These are phyloP conservation scores for Gnomoniopsis sp. DNA, from an alignment of 2,329 filamentous ascomycete species.

Conservation along the genomic window DNA sequence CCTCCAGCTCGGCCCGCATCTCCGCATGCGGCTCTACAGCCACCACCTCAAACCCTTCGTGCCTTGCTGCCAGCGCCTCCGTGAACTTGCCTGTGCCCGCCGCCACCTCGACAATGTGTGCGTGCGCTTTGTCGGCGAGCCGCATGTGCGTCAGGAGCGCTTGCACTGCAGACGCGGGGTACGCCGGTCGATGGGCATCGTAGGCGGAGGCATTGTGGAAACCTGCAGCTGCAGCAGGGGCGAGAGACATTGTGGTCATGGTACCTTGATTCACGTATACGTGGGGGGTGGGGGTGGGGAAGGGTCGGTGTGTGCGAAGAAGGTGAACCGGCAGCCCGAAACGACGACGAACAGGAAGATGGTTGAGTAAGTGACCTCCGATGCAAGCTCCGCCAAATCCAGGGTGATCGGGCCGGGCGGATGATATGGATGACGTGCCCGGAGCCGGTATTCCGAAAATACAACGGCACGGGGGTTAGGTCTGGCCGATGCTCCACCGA, in stretches of 20 bases:
- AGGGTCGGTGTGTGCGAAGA: not conserved
- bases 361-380: too few relatives aligned
- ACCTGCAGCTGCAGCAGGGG: slow-evolving; percentile 44
- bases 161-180: slow-evolving; percentile 55
- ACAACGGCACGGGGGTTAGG: too few relatives aligned
- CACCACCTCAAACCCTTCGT: slow-evolving; percentile 53
- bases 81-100: slow-evolving; percentile 33
- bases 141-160: slow-evolving; percentile 54
- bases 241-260: slow-evolving; percentile 17
- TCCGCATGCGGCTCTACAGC: slow-evolving; percentile 57
- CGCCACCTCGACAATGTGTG: slow-evolving; percentile 34
- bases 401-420: too few relatives aligned
- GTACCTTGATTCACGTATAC: too few relatives aligned
- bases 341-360: too few relatives aligned
- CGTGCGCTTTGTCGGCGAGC: slow-evolving; percentile 42
- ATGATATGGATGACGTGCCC: too few relatives aligned
- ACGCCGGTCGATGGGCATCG: slow-evolving; percentile 66
- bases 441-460: too few relatives aligned
- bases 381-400: too few relatives aligned
- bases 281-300: too few relatives aligned
- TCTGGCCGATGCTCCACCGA: too few relatives aligned
- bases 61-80: slow-evolving; percentile 47
- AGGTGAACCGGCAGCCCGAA: too few relatives aligned
- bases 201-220: slow-evolving; percentile 64
- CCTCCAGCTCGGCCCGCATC: slow-evolving; percentile 61